Base-by-base conservation (phyloP, 495 filamentous ascomycete genomes). In the Neurospora sp. region DNA sequence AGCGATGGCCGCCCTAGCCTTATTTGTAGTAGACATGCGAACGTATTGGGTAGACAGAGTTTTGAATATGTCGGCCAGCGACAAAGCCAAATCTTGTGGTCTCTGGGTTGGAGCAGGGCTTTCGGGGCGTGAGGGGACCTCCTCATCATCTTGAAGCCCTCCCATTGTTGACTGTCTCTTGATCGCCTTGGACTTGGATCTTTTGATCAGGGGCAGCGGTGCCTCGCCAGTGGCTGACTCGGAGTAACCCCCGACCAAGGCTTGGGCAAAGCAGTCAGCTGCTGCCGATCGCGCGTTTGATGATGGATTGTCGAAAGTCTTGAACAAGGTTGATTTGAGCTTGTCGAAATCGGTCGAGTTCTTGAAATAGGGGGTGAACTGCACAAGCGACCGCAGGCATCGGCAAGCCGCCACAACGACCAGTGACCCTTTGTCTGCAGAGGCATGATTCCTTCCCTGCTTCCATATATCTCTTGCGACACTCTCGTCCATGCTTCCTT, bases 381-480 rank as follows among this genome's bases (percentile, higher is more conserved):
- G 89, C 40, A 92, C 82, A 70, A 98, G 81, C 68, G 89, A 85
- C 77, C 93, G 92, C 71, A 98, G 80, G 78, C 94, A 97, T 71
- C 89, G 88, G 75, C 92, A 97, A 14, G 93, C 93, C 72, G 89
- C 88, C 14, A 91, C 87, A 78, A 98, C 90, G 35, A 93, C 94
- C 59, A 96, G 86, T 6, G 89, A 87, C 11, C 94, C 90, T 79
- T 94, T 98, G 79, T 98, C 96, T 53, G 86, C 84, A 1, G 90
- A 87, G 11, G 92, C 91, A 71, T 90, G 88, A 81, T 87, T 91
- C 66, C 96, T 88, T 35, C 92, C 91, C 77, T 93, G 91, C 80
- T 97, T 99, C 96, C 94, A 98, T 38, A 94, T 89, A 78, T 98
- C 95, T 76, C 93, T 89, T 12, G 91, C 92, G n/a, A 92, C 87